A percentile compares a stretch with the other conserved stretches of the same genome.
These are phyloP conservation scores for Grifola frondosa DNA, from an alignment of 1,284 basidiomycete species.

Conservation along the genomic window DNA sequence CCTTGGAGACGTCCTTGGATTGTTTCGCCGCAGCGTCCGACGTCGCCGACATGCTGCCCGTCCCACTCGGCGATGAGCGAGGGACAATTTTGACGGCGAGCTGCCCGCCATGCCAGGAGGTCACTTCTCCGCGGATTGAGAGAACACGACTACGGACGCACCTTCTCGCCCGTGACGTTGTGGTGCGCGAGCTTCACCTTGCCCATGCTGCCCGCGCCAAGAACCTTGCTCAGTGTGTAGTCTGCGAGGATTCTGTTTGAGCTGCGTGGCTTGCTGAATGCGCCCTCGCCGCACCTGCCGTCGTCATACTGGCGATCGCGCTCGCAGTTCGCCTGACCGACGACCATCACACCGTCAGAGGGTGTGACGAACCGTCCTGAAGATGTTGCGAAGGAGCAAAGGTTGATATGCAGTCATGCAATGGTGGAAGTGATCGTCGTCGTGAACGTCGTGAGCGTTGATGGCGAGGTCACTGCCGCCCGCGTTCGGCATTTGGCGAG, in stretches of 20 bases:
- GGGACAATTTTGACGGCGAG: conserved; percentile 98
- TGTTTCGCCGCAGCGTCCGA: conserved; percentile 68
- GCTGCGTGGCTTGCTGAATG: conserved; percentile 34
- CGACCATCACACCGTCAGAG: conserved; percentile 53
- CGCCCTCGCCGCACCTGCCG: conserved; percentile 25
- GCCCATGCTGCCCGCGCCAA: conserved; percentile 98
- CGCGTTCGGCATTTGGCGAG: no score
- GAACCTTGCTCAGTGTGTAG: conserved; percentile 93
- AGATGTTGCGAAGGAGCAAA: conserved; percentile 36
- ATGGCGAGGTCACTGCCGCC: background rate
- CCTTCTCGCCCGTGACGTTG: conserved; percentile 88
- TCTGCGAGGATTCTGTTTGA: conserved; percentile 81
- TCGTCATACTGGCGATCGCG: conserved; percentile 22
- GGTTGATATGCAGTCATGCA: conserved; percentile 35
- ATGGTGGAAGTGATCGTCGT: conserved; percentile 9
- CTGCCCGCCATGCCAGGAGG: conserved; percentile 48
- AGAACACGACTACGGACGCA: conserved; percentile 32
- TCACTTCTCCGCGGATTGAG: background rate
- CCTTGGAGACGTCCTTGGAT: conserved; percentile 90
- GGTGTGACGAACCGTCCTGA: conserved; percentile 46
- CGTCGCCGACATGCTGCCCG: conserved; percentile 44
- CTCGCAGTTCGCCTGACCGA: conserved; percentile 34
- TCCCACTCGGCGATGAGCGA: conserved; percentile 57
- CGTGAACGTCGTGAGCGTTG: conserved; percentile 2
- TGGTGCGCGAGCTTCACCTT: conserved; percentile 97